These are phyloP conservation scores for Herpotrichia juniperi DNA, from an alignment of 2,329 filamentous ascomycete genomes.

Conservation along the genomic window DNA sequence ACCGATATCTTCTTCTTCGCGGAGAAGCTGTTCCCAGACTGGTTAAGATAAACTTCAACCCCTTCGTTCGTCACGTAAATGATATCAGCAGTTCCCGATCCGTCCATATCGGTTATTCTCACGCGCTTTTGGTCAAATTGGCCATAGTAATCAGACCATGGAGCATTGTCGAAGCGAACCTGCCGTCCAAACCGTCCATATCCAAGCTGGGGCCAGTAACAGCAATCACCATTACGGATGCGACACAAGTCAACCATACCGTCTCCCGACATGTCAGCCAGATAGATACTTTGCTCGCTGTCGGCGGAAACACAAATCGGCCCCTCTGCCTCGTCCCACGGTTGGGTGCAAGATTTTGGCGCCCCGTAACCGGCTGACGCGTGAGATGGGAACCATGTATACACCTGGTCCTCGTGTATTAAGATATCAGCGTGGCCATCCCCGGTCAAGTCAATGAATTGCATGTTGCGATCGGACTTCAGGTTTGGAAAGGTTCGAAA, in stretches of 20 bases:
- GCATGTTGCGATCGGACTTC: not conserved
- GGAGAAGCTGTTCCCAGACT: constrained; percentile 7
- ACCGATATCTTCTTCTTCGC: too few relatives aligned
- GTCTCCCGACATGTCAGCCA: constrained; percentile 29
- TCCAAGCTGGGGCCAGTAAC: constrained; percentile 46
- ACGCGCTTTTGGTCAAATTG: constrained; percentile 20
- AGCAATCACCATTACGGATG: constrained; percentile 30
- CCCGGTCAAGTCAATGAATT: constrained; percentile 16
- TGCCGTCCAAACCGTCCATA: constrained; percentile 39
- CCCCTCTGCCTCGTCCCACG: too few relatives aligned
- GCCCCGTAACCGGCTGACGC: too few relatives aligned
- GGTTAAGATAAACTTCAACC: constrained; percentile 24
- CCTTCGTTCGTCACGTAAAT: constrained; percentile 24
- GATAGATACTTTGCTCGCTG: not conserved
- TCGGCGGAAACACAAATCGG: too few relatives aligned
- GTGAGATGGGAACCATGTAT: not conserved
- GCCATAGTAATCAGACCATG: constrained; percentile 21
- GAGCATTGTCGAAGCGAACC: constrained; percentile 36
- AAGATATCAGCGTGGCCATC: constrained; percentile 14
- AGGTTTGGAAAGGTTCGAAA: constrained; percentile 15
- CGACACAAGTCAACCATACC: constrained; percentile 29
- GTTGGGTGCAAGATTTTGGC: too few relatives aligned
- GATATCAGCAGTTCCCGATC: constrained; percentile 33
- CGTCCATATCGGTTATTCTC: constrained; percentile 25
- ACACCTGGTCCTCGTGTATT: not conserved